A percentile compares a stretch with the other conserved stretches of the same genome.
phyloP scores from a whole-genome alignment of 2,329 filamentous ascomycete genomes.

The Colletotrichum sp. region DNA sequence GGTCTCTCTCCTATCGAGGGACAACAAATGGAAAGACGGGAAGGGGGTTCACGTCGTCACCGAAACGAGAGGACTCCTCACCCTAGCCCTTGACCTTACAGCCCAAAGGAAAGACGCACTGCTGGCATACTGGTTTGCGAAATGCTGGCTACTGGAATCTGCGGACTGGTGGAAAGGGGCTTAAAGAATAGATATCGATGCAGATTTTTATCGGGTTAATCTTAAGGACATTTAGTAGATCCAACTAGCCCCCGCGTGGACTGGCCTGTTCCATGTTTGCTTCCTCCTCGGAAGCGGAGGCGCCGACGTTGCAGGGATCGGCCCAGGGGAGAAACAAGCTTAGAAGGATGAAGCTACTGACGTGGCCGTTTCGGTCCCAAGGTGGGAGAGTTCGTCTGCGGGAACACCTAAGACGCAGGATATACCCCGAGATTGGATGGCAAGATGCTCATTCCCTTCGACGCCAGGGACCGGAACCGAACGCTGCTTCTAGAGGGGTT shows the following conservation, averaged over 20 bases:
- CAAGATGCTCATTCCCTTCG: background rate
- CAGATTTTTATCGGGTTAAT: background rate
- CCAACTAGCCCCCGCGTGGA: background rate
- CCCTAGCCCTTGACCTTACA: background rate
- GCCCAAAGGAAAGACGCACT: background rate
- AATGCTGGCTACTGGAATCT: background rate
- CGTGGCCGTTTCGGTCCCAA: background rate
- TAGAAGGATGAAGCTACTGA: background rate
- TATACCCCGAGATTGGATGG: background rate
- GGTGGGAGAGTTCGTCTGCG: background rate
- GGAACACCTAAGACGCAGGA: background rate
- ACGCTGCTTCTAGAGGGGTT: background rate
- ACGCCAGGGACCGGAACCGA: background rate
- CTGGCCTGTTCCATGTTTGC: background rate
- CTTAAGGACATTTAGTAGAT: background rate
- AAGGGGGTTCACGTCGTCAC: background rate
- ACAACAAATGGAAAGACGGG: background rate
- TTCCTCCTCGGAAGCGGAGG: background rate
- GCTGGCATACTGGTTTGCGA: conserved; percentile 1
- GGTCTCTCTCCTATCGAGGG: background rate
- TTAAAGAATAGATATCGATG: background rate
- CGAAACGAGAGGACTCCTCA: background rate
- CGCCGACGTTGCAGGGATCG: background rate
- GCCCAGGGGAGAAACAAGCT: background rate
- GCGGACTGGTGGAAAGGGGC: background rate